Base-by-base conservation (phyloP, 108 stramenopile genomes). In the Nitzschia putrida region DNA sequence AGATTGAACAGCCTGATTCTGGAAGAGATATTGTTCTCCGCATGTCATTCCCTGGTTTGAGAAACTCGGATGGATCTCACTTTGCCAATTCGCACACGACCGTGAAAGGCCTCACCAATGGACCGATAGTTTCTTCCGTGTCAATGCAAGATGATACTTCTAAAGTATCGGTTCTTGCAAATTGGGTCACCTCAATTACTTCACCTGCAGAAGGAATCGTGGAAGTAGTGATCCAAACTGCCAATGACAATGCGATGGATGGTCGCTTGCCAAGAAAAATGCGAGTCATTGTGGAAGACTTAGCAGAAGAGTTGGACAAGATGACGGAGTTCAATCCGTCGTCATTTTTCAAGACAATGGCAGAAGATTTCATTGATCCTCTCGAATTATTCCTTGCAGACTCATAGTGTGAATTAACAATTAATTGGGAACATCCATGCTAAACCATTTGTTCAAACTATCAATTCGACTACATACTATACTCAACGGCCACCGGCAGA, bases 221-320 rank as follows among this genome's bases (percentile, higher is more conserved):
- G 53, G 79, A 81, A 57, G 39, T 81, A 5, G 50, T 65, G 20
- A 56, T 74, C 42, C 52, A 26, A 12, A 45, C 44, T 42, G n/a
- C 47, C 37, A 52, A 70, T 40, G 63, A 63, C 29, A 22, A 23
- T 24, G 50, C 56, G 43, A 26, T 49, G 72, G 26, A 43, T 54
- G 20, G 16, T n/a, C 26, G 0, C 20, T 26, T 23, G 14, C 29
- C 73, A 24, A 73, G 43, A 52, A 55, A 81, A 37, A 54, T 90
- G 18, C 79, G 89, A 42, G 63, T 90, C 49, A 80, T 90, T 54
- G 53, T 77, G 4, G 89, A 90, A 47, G 84, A 90, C 66, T 20
- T 78, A 34, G 71, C 72, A 45, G 37, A 20, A n/a, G 41, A 84
- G 26, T 61, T 79, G 26, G 80, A 85, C 59, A 86, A 85, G 57